Evolutionary conservation across 1,284 basidiomycete species (phyloP), one percentile per base, ranked within the genome.

Genomic region (Fomitiporia mediterranea): DNA sequence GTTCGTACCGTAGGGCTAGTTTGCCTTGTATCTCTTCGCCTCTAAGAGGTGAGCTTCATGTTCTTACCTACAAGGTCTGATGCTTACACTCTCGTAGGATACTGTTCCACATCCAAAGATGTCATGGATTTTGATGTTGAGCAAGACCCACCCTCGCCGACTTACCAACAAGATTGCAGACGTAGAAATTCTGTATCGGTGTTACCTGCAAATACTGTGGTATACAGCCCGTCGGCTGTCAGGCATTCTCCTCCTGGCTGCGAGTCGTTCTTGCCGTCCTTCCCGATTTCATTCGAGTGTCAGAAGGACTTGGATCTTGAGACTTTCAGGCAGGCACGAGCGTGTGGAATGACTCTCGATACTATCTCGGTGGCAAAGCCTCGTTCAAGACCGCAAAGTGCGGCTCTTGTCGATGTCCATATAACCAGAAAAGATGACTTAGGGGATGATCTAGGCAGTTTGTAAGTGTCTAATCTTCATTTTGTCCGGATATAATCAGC

Each of bases 321-420:
- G 38, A 44, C 48, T 1, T 56, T 56, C 32, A 50, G 44, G 23
- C 55, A 17, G 13, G 47, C 48, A 15, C 47, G 55, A 6, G 55
- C 55, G 2, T 56, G 55, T 25, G 55, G 48, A 21, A 56, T 56
- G 55, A 55, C 55, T 4, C 47, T 46, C 25, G 48, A 56, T 43
- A 34, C 48, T 8, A 27, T 51, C 19, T 21, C 34, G 5, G 37
- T 35, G 15, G 21, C 53, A 19, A 39, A 25, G n/a, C 47, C 47
- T 17, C 47, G n/a, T n/a, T 27, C 19, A 21, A 2, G n/a, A 13
- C 21, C 9, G 17, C 9, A n/a, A 15, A 23, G 19, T 3, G 13
- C 23, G 17, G 21, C 2, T 25, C 1, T 11, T 8, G 21, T 8
- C 44, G 30, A 23, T 47, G 2, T 4, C 3, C 4, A 13, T 30